Evolutionary conservation across 805 yeast genomes (phyloP), one percentile per base, ranked within the genome.

Genomic region (Zygoascus flipseniorum): DNA sequence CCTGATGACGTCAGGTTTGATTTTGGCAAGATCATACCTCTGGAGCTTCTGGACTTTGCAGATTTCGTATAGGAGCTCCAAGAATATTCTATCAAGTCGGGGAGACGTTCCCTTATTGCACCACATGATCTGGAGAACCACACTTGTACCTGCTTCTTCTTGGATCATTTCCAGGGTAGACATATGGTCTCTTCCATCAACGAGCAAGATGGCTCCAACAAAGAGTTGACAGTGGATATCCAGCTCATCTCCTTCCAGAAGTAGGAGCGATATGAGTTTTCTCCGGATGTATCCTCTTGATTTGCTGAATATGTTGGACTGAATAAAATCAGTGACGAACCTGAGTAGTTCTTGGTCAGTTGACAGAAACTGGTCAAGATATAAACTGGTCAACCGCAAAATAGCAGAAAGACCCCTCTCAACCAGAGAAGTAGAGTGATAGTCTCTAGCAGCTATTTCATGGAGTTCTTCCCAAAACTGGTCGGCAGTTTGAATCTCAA

Each of bases 21-120:
- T 65, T 14, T 65, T 54, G 8, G 62, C 60, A 31, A 82, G 60
- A 52, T 80, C 80, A 0, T 68, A 67, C 2, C 65, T 52, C 1
- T 69, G 64, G 41, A 82, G 65, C 56, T 79, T 75, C 54, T 75
- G 72, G 32, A 72, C 74, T 56, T 77, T 74, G 64, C 85, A 76
- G 56, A 81, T 65, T 59, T 81, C 83, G 62, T 73, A 82, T 50
- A 81, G 60, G 19, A 83, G 65, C 58, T 78, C 82, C 62, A 82
- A 63, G 54, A 76, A 72, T 5, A 76, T 70, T 0, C 74, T 68
- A 6, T 75, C 71, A 2, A 75, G 62, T 56, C 73, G 70, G 49
- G 68, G 68, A 58, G 62, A 62, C 61, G 66, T 53, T 60, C 69
- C 46, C 62, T 70, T 26, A 71, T 67, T 50, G 66, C 58, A 57